Evolutionary conservation across 495 filamentous ascomycete species (phyloP), one percentile per base, ranked within the genome.

Genomic region (Corynascus novoguineensis): DNA sequence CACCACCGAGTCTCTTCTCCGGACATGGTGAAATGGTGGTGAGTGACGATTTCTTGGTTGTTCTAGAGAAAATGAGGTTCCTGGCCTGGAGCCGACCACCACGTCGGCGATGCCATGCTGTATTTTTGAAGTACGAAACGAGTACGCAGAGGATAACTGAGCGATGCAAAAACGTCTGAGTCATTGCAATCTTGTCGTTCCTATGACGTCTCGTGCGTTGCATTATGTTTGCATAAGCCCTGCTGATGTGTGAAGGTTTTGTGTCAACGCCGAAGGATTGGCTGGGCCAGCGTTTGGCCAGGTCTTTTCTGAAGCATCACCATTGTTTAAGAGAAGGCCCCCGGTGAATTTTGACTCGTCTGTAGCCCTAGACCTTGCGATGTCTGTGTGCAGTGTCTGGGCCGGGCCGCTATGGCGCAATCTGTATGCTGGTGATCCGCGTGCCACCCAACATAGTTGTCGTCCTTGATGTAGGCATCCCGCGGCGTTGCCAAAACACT

Each of bases 21-120:
- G 14, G 49, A 28, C 63, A 63, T 62, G 31, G 49, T 21, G 49
- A 28, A 15, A 4, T 15, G 15, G 19, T 51, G 8, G 32, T 21
- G 11, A 22, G 17, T 51, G 32, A 24, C n/a, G n/a, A 4, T 11
- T 3, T 1, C 5, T 32, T n/a, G 19, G 45, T 4, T 45, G 42
- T 44, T 44, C 31, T 24, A 44, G 19, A 24, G 40, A 7, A 41
- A 17, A 41, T 17, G 37, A 7, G 3, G n/a, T 2, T 19, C n/a
- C 3, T 1, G 3, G 12, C 21, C 2, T n/a, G 5, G 17, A 40
- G 37, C 3, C 6, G 37, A 4, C 5, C 41, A n/a, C 44, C 24
- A n/a, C 12, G 2, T 12, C 6, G 15, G 52, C 17, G 21, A 19
- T 5, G 24, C 40, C 40, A 8, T 45, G 28, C 19, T 3, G 14